These are phyloP conservation scores for Tympanopsis confertula DNA, from an alignment of 2,329 filamentous ascomycete genomes.

Conservation along the genomic window DNA sequence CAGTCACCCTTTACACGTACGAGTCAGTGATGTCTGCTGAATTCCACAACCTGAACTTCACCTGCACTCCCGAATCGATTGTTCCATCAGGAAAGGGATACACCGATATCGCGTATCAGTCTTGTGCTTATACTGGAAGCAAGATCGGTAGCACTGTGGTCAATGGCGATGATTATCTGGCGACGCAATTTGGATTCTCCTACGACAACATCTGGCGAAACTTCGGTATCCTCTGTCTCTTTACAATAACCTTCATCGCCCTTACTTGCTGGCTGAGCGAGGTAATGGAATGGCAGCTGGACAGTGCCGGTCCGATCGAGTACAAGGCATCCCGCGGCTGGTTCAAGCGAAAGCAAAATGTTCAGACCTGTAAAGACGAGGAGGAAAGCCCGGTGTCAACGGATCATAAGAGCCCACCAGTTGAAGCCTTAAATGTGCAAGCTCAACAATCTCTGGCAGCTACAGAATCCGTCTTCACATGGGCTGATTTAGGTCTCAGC, in stretches of 20 bases:
- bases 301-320: constrained; percentile 69
- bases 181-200: constrained; percentile 54
- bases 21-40: constrained; percentile 78
- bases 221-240: constrained; percentile 66
- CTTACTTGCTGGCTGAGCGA: constrained; percentile 73
- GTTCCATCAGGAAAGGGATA: constrained; percentile 65
- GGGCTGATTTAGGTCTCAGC: constrained; percentile 74
- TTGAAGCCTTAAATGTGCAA: too few relatives aligned
- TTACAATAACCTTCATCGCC: constrained; percentile 65
- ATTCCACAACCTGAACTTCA: constrained; percentile 41
- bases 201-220: constrained; percentile 67
- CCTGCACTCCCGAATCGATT: constrained; percentile 50
- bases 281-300: constrained; percentile 64
- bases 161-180: constrained; percentile 58
- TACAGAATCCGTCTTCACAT: constrained; percentile 60
- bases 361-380: too few relatives aligned
- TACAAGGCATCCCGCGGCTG: too few relatives aligned
- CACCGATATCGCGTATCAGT: constrained; percentile 59
- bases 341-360: too few relatives aligned
- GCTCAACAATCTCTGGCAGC: too few relatives aligned
- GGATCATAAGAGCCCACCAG: too few relatives aligned
- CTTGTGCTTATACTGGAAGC: constrained; percentile 70
- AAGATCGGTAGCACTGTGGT: constrained; percentile 51
- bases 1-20: constrained; percentile 60
- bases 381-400: too few relatives aligned